phyloP scores from a whole-genome alignment of 1,284 basidiomycete genomes.

The Apiotrichum laibachii region DNA sequence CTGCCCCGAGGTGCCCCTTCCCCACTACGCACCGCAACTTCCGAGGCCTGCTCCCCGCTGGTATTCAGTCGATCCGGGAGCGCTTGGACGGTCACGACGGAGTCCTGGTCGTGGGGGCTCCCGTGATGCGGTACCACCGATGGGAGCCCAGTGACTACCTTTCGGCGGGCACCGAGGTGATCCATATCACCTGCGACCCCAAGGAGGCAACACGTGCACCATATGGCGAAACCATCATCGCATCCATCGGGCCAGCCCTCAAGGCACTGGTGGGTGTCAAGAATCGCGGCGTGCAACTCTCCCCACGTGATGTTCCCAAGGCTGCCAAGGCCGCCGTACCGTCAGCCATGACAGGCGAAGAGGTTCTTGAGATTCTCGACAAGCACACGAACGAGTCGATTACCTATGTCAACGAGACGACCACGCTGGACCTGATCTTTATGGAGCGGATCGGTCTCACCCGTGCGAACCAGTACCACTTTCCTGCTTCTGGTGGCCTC shows the following conservation, averaged over 20 bases:
- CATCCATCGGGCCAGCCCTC: constrained; percentile 3
- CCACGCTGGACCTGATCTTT: constrained; percentile 9
- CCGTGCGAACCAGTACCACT: constrained; percentile 9
- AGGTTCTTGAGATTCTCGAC: constrained; percentile 8
- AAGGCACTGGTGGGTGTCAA: background rate
- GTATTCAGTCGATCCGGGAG: constrained; percentile 7
- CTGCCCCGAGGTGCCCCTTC: constrained; percentile 12
- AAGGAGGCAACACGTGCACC: constrained; percentile 17
- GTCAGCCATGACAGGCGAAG: constrained; percentile 8
- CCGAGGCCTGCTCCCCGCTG: constrained; percentile 12
- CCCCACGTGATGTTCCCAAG: background rate
- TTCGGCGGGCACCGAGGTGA: background rate
- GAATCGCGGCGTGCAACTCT: background rate
- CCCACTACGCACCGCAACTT: constrained; percentile 12
- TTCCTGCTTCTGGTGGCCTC: constrained; percentile 16
- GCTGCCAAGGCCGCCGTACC: background rate
- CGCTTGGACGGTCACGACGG: constrained; percentile 13
- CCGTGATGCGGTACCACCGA: constrained; percentile 15
- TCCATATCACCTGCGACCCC: constrained; percentile 13
- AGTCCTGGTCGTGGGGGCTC: constrained; percentile 14
- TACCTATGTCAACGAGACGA: constrained; percentile 18
- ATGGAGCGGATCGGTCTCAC: constrained; percentile 8
- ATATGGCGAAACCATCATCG: constrained; percentile 12
- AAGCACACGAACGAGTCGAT: background rate
- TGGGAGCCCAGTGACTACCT: constrained; percentile 17